Conservation (phyloP, 108 stramenopile species). For the Skeletonema marinoi region DNA sequence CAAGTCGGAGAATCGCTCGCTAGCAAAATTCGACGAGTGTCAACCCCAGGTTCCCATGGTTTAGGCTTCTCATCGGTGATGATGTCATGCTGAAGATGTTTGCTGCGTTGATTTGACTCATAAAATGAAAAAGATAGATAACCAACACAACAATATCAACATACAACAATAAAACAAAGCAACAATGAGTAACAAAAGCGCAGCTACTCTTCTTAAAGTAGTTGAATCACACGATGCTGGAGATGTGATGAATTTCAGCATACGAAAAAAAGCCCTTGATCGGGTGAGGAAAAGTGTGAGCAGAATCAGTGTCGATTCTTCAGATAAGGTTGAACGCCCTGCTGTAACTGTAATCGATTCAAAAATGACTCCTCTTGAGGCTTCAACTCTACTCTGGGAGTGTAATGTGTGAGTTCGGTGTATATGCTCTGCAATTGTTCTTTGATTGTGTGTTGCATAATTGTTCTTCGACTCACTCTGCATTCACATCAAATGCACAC, state of each 20-base stretch:
- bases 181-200: constrained; percentile 17
- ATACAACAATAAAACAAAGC: background rate
- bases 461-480: background rate
- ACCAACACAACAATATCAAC: background rate
- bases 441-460: background rate
- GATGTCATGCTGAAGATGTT: no score
- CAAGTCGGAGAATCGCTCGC: no score
- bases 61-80: no score
- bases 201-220: constrained; percentile 36
- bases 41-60: no score
- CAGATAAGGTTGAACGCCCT: constrained; percentile 1
- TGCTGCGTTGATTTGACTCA: background rate
- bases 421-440: background rate
- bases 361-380: constrained; percentile 51
- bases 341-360: constrained; percentile 54
- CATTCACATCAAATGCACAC: background rate
- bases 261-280: constrained; percentile 21
- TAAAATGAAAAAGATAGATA: background rate
- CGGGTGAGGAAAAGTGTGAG: background rate
- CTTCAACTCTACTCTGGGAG: constrained; percentile 51
- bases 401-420: constrained; percentile 29
- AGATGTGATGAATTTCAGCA: constrained; percentile 43
- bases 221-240: constrained; percentile 28
- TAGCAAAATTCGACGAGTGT: no score
- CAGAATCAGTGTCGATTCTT: background rate